phyloP scores from a whole-genome alignment of 2,329 filamentous ascomycete species.

The Thelonectria rubi region DNA sequence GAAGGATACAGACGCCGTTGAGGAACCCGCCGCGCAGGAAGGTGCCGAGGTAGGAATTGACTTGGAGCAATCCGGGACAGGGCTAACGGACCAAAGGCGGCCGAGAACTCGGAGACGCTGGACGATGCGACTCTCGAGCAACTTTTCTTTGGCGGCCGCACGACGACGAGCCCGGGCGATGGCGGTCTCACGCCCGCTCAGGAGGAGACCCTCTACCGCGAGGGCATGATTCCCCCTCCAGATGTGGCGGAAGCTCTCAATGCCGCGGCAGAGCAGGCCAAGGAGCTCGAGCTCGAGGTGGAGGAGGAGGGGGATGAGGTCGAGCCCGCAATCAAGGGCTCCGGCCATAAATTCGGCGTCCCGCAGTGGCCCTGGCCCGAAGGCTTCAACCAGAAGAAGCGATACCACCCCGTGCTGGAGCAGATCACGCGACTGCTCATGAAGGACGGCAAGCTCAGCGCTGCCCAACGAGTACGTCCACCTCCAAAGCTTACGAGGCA shows the following conservation, averaged over 20 bases:
- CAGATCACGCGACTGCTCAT: constrained; percentile 93
- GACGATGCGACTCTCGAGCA: constrained; percentile 51
- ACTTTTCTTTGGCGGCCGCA: constrained; percentile 49
- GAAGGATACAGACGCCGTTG: constrained; percentile 7
- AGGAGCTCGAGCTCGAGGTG: constrained; percentile 23
- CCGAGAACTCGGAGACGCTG: constrained; percentile 35
- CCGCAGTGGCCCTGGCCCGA: constrained; percentile 73
- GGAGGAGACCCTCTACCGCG: constrained; percentile 54
- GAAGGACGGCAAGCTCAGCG: constrained; percentile 87
- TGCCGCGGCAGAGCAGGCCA: constrained; percentile 34
- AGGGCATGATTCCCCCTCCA: constrained; percentile 52
- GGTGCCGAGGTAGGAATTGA: constrained; percentile 39
- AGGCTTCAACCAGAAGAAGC: constrained; percentile 72
- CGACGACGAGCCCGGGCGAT: constrained; percentile 41
- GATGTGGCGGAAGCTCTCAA: constrained; percentile 45
- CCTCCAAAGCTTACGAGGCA: not conserved
- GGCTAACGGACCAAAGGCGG: constrained; percentile 34
- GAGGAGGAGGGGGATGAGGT: constrained; percentile 20
- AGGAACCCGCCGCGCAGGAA: constrained; percentile 17
- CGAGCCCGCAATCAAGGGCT: constrained; percentile 38
- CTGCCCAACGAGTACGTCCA: constrained; percentile 81
- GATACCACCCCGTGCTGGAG: constrained; percentile 85
- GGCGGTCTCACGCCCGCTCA: constrained; percentile 54
- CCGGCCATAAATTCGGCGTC: constrained; percentile 81
- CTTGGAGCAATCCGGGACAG: constrained; percentile 14